Evolutionary conservation across 805 yeast genomes (phyloP), one percentile per base, ranked within the genome.

Genomic region (Metschnikowia sp.): DNA sequence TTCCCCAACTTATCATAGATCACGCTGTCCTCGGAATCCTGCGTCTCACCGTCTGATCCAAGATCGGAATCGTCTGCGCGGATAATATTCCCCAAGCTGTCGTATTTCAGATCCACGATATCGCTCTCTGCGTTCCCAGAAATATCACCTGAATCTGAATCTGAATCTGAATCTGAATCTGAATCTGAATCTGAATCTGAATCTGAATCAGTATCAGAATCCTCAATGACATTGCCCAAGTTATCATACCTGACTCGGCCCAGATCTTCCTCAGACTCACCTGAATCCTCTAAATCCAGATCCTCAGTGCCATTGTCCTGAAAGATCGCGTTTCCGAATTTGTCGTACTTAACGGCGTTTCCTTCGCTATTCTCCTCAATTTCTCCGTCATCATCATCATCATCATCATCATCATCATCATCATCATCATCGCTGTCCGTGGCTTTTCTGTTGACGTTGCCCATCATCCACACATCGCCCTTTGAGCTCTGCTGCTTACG

Each of bases 381-480:
- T 11, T 48, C 54, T 6, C 52, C 39, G 9, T 42, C 18, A 15
- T 15, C 18, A 10, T 42, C n/a, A n/a, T n/a, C n/a, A n/a, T n/a
- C n/a, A n/a, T n/a, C n/a, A n/a, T n/a, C n/a, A n/a, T n/a, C n/a
- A n/a, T n/a, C n/a, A n/a, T n/a, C n/a, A n/a, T n/a, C n/a, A n/a
- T n/a, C n/a, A n/a, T n/a, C n/a, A n/a, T n/a, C n/a, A n/a, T n/a
- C n/a, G n/a, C n/a, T n/a, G n/a, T n/a, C n/a, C 47, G 41, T 44
- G 40, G 50, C 19, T 44, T 42, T 46, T 51, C 84, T 79, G 54
- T 88, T 88, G 3, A 85, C 83, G 57, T 86, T 87, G 0, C 96
- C 96, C 70, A 81, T 77, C 65, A 78, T 70, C 95, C 95, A 88
- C 5, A 85, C 64, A 64, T 87, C 96, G 13, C 70, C 81, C 9